Conservation (phyloP, 2,329 filamentous ascomycete species). For the Amylocarpus encephaloides region DNA sequence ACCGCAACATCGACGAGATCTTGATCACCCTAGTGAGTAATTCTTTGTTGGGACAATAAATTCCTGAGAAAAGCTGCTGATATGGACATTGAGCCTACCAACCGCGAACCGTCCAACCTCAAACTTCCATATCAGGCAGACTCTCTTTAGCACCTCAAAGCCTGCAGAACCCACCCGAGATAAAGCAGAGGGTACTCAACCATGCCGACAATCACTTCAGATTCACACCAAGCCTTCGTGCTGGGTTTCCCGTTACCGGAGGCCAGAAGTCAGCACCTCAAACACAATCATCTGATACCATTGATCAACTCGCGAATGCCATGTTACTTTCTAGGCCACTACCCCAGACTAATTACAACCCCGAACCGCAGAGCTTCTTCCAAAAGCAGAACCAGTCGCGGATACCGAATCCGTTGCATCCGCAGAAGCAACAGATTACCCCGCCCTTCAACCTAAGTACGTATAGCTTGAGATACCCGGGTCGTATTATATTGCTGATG, state of each 20-base stretch:
- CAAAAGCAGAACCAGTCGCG: conserved; percentile 10
- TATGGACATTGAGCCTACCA: neutral
- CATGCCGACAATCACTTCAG: conserved; percentile 27
- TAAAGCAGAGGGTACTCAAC: conserved; percentile 14
- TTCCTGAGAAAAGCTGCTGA: neutral
- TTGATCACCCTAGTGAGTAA: conserved; percentile 12
- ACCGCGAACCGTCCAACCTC: neutral
- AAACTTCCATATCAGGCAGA: conserved; percentile 10
- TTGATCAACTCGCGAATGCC: conserved; percentile 20
- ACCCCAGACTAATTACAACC: conserved; percentile 3
- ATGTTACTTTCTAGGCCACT: conserved; percentile 22
- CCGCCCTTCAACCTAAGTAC: conserved; percentile 28
- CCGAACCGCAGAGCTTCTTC: conserved; percentile 11
- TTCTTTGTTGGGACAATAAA: neutral
- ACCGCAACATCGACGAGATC: conserved; percentile 5
- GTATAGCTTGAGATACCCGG: neutral
- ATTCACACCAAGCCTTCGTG: conserved; percentile 22
- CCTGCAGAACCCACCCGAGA: conserved; percentile 13
- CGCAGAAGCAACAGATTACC: conserved; percentile 24
- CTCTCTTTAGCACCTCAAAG: conserved; percentile 20
- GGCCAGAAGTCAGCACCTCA: neutral
- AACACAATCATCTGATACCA: conserved; percentile 12
- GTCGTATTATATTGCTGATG: conserved; percentile 12
- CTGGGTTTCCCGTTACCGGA: conserved; percentile 14
- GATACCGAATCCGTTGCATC: conserved; percentile 20